Conservation (phyloP, 2,329 filamentous ascomycete genomes). For the Sclerotinia spermophila region DNA sequence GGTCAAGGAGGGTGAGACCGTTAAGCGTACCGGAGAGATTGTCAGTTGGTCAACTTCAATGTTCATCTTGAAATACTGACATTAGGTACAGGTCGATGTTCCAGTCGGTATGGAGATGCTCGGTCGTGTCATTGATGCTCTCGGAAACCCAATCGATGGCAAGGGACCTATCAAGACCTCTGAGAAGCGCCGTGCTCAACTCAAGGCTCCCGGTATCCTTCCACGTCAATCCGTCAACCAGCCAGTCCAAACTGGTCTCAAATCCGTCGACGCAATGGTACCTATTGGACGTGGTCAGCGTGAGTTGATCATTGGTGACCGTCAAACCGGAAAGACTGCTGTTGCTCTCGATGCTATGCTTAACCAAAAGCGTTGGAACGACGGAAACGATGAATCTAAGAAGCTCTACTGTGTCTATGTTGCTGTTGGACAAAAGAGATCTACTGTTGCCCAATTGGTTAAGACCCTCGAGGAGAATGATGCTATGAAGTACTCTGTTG, state of each 20-base stretch:
- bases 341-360: conserved; percentile 97
- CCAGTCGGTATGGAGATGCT: conserved; percentile 90
- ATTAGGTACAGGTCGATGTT: conserved; percentile 74
- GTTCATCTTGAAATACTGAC: conserved; percentile 22
- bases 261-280: conserved; percentile 99
- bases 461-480: conserved; percentile 99
- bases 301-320: conserved; percentile 99
- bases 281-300: conserved; percentile 99
- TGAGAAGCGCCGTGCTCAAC: conserved; percentile 91
- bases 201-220: conserved; percentile 98
- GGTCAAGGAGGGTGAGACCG: conserved; percentile 98
- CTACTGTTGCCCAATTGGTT: conserved; percentile 97
- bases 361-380: conserved; percentile 99
- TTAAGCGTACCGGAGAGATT: conserved; percentile 99
- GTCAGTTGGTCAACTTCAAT: conserved; percentile 54
- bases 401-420: conserved; percentile 99
- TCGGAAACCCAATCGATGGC: conserved; percentile 98
- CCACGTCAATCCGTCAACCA: conserved; percentile 96
- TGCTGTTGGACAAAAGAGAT: conserved; percentile 98
- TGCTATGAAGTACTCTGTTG: conserved; percentile 94
- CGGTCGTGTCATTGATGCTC: conserved; percentile 96
- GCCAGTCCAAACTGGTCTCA: conserved; percentile 98
- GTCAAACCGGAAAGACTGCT: conserved; percentile 99
- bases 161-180: conserved; percentile 95
- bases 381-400: conserved; percentile 79